Evolutionary conservation across 352 stramenopile genomes (phyloP), one percentile per base, ranked within the genome.

Genomic region (Peronospora farinosa): DNA sequence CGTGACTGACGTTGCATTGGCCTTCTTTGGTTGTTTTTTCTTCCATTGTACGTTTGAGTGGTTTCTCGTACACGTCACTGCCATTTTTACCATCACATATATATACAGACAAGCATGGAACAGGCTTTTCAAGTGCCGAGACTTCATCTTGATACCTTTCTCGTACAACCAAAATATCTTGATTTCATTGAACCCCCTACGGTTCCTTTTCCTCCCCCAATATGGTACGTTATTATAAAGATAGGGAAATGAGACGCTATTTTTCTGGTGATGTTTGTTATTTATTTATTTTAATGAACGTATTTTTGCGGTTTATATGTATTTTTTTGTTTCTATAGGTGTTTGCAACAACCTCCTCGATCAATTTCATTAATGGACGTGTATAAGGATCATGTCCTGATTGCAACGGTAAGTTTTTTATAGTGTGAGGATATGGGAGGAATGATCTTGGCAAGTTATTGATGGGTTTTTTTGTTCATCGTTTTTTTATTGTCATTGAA

Each of bases 351-450:
- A 17, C 74, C 80, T 19, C 81, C 78, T 16, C 67, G 65, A 3
- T 35, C 76, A 0, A 74, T 92, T 36, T 72, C 78, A 0, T 48
- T 92, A 17, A 51, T 92, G 12, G 81, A 92, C 25, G 81, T 88
- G 33, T 88, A 84, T 66, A 92, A 92, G 54, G 72, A 80, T 44
- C 74, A 92, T 49, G 78, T 90, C 16, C 63, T 88, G 12, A 69
- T 92, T 52, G 76, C 69, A 2, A 90, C 78, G 51, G 78, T 92
- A 54, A 30, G 72, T 58, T 16, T 23, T 39, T 4, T 23, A 23
- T 23, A 2, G 28, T 32, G 7, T 32, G 2, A 4, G 12, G 0
- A 32, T 11, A 32, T 36, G 21, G 17, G 3, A 27, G 7, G 4
- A 19, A n/a, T 27, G 3, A 27, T 5, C n/a, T n/a, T 5, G 3